Evolutionary conservation across 108 stramenopile genomes (phyloP).

Genomic region (Mayamaea pseudoterrestris): DNA sequence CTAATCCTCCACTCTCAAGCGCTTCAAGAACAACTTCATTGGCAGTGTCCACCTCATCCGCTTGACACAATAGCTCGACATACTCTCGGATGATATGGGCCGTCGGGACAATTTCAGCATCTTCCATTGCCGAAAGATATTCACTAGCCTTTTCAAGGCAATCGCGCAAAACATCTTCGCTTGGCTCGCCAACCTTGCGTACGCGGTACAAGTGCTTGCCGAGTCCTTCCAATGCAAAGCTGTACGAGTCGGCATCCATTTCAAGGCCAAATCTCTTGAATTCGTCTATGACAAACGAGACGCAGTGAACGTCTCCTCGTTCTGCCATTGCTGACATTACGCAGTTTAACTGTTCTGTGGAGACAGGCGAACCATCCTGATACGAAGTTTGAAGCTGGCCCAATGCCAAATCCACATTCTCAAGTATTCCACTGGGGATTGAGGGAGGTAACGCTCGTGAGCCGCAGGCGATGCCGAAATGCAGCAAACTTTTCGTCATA

Average conservation of each 20-base stretch:
- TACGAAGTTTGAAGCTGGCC: background rate
- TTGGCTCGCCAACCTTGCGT: background rate
- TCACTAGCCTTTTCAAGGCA: slow-evolving; percentile 15
- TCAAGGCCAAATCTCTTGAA: slow-evolving; percentile 17
- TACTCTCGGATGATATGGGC: slow-evolving; percentile 28
- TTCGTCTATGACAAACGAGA: slow-evolving; percentile 7
- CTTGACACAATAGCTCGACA: slow-evolving; percentile 20
- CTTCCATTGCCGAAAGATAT: slow-evolving; percentile 39
- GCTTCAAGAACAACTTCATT: slow-evolving; percentile 13
- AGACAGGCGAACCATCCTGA: background rate
- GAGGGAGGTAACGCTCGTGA: background rate
- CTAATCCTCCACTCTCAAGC: background rate
- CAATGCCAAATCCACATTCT: background rate
- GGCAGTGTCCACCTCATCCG: slow-evolving; percentile 23
- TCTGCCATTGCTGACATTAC: slow-evolving; percentile 34
- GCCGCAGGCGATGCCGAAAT: slow-evolving; percentile 8
- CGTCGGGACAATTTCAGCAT: slow-evolving; percentile 24
- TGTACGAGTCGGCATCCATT: slow-evolving; percentile 42
- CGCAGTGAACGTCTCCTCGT: slow-evolving; percentile 18
- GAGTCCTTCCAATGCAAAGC: slow-evolving; percentile 51
- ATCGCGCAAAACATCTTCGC: slow-evolving; percentile 5
- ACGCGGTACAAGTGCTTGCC: slow-evolving; percentile 17
- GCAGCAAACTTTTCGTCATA: background rate
- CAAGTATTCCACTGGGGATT: background rate
- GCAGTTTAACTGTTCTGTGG: slow-evolving; percentile 10